Evolutionary conservation across 1,139 yeast species (phyloP), one percentile per base, ranked within the genome.

Genomic region (Taphrina communis): DNA sequence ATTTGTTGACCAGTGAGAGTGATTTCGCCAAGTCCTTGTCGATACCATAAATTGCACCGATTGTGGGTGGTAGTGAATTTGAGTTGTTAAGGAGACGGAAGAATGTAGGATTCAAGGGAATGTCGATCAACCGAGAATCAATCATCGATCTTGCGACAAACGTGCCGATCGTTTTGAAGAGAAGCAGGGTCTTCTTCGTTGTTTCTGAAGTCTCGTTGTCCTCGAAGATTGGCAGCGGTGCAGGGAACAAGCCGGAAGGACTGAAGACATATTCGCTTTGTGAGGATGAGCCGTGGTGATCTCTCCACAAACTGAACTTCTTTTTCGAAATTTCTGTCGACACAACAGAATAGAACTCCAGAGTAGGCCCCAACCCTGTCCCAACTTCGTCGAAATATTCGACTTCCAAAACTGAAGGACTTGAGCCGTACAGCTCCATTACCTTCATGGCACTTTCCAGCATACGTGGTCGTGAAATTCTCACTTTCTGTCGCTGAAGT

Each of bases 321-420:
- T 82, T 83, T 72, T 80, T 82, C 0, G 89, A 81, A 76, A 90
- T 91, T 71, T 88, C 94, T 71, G 82, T 85, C 0, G 97, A 91
- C 4, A 90, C 94, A 14, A 84, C 81, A 0, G 97, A 86, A 76
- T 91, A 94, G 75, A 94, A 94, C 77, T 94, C 99, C 72, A 93
- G 81, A 0, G 99, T 94, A 1, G 99, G 99, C 0, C 99, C 99
- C 65, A 92, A 80, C 0, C 99, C 99, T 0, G 97, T 88, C 12
- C 99, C 99, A n/a, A 85, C 97, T 76, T 94, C 99, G 74, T 89
- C 93, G 73, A 84, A 87, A 75, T 89, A 94, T 76, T 93, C 97
- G 70, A 94, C 88, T 74, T 94, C 98, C 59, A 94, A 80, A 7
- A 90, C 82, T 50, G 92, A 89, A 0, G 97, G 94, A 19, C 88